Conservation (phyloP, 805 yeast genomes). For the Lipomyces kockii region DNA sequence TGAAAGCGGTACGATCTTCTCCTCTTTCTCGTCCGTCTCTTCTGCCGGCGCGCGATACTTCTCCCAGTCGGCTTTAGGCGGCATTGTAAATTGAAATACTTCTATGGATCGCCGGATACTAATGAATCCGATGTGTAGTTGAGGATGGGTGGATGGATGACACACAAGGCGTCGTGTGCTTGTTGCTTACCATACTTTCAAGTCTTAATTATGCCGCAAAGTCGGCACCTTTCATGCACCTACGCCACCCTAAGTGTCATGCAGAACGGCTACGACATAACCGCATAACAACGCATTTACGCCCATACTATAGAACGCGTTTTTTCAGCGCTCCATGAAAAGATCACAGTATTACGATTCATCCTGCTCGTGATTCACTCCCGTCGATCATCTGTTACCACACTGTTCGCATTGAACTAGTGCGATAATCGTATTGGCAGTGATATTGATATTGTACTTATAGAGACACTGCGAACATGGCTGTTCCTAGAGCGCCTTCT, state of each 20-base stretch:
- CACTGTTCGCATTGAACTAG: background rate
- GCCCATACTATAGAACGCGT: background rate
- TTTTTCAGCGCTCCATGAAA: background rate
- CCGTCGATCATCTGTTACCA: background rate
- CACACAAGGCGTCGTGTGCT: background rate
- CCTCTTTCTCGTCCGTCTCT: conserved; percentile 61
- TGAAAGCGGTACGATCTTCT: conserved; percentile 79
- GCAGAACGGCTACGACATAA: background rate
- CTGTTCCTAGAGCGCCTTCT: conserved; percentile 19
- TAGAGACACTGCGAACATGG: conserved; percentile 21
- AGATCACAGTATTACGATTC: background rate
- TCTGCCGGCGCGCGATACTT: conserved; percentile 90
- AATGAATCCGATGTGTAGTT: background rate
- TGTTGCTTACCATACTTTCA: background rate
- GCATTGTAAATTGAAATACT: conserved; percentile 55
- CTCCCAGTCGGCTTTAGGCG: conserved; percentile 99
- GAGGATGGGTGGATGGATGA: background rate
- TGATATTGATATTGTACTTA: background rate
- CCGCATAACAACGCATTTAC: background rate
- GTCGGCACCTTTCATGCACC: background rate
- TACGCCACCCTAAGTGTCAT: background rate
- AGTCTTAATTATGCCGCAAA: background rate
- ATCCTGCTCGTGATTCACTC: background rate
- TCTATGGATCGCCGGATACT: background rate
- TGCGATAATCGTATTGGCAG: background rate